phyloP scores from a whole-genome alignment of 176 grass and related monocot species.

The Cymbopogon citratus region DNA sequence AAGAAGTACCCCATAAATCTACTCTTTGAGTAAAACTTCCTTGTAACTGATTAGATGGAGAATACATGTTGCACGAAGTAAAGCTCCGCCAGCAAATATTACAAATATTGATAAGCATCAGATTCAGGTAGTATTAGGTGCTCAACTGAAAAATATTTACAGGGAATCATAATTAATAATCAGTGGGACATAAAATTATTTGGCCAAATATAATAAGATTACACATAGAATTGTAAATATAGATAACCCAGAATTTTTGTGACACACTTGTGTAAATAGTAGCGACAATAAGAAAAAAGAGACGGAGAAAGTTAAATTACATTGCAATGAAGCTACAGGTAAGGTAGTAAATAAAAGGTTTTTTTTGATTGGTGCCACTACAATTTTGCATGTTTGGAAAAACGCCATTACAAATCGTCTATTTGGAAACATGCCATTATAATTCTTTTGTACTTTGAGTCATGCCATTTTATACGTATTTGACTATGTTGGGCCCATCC shows the following conservation, averaged over 20 bases:
- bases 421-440: too few relatives aligned
- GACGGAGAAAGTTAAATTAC: neutral
- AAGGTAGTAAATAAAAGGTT: neutral
- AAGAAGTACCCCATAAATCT: slow-evolving; percentile 13
- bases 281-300: neutral
- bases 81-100: slow-evolving; percentile 28
- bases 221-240: neutral
- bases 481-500: too few relatives aligned
- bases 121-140: neutral
- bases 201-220: neutral
- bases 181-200: neutral
- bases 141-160: slow-evolving; percentile 9
- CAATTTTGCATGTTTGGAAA: too few relatives aligned
- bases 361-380: too few relatives aligned
- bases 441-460: too few relatives aligned
- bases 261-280: neutral
- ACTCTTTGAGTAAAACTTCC: slow-evolving; percentile 17
- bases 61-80: slow-evolving; percentile 30
- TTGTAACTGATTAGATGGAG: slow-evolving; percentile 35
- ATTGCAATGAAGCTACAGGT: neutral
- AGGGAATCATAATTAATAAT: neutral
- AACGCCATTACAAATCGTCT: too few relatives aligned
- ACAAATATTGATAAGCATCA: slow-evolving; percentile 35
- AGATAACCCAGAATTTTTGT: neutral
- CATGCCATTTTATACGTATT: too few relatives aligned